Conservation (phyloP, 1,139 yeast genomes). For the Kurtzmaniella quercitrusa region DNA sequence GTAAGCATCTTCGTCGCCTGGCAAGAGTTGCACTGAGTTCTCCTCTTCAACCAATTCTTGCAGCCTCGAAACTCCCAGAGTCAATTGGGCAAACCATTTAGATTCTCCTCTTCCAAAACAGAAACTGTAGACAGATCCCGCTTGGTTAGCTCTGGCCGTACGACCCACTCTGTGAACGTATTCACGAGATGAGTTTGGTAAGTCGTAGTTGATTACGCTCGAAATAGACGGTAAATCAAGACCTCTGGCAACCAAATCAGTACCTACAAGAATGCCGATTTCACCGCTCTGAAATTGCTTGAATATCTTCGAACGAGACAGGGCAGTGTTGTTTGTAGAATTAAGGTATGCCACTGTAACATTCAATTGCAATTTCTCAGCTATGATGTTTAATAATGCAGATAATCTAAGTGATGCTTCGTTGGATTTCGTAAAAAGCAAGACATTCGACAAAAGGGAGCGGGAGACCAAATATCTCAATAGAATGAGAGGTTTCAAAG, state of each 20-base stretch:
- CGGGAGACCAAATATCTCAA: constrained; percentile 46
- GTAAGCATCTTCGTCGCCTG: constrained; percentile 25
- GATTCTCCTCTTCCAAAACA: constrained; percentile 73
- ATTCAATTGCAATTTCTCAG: constrained; percentile 10
- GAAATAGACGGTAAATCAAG: constrained; percentile 71
- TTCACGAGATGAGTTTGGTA: constrained; percentile 85
- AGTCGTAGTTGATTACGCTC: constrained; percentile 82
- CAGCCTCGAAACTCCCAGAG: constrained; percentile 34
- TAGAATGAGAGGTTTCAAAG: constrained; percentile 72
- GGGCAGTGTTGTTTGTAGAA: constrained; percentile 47
- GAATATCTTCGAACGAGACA: constrained; percentile 43
- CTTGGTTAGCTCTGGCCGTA: constrained; percentile 86
- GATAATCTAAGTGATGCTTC: constrained; percentile 79
- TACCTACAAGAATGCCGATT: constrained; percentile 64
- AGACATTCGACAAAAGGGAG: constrained; percentile 33
- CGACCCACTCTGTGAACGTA: constrained; percentile 95
- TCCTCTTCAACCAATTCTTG: constrained; percentile 20
- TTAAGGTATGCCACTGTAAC: constrained; percentile 34
- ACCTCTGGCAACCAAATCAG: constrained; percentile 95
- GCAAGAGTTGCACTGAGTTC: constrained; percentile 15
- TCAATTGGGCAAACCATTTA: constrained; percentile 56
- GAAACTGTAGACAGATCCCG: constrained; percentile 70
- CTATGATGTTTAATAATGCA: constrained; percentile 41
- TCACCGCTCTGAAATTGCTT: constrained; percentile 50
- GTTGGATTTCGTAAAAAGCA: constrained; percentile 80